Base-by-base conservation (phyloP, 2,329 filamentous ascomycete species). In the Lanzia echinophila region DNA sequence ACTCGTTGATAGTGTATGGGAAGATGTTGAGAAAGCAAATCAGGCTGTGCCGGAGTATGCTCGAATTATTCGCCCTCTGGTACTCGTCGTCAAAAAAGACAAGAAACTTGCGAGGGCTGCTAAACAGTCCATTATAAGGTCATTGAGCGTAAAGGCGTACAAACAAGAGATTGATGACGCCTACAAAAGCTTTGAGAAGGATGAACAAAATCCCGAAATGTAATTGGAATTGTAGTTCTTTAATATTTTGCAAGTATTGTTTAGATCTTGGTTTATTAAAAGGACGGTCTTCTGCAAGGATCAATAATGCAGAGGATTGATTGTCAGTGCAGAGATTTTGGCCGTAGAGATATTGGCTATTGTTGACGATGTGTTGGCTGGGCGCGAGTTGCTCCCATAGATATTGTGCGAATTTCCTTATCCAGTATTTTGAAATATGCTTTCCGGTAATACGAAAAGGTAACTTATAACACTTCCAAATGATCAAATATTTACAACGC, bases 151-250 rank as follows among this genome's bases (percentile, higher is more conserved):
- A 20, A 44, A 28, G 6, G 22, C 15, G 31, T 34, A 54, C 31
- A 8, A 39, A 20, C 6, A 5, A 5, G 52, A 54, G 22, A 75
- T 56, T 58, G 73, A 1, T 74, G 15, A 42, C 33, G 6, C 24
- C 1, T 53, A 53, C n/a, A 24, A 28, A 42, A 5, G 10, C 3
- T 53, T 33, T 24, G 33, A 36, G 33, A 19, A 20, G 38, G 4
- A 12, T 15, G 12, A 12, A 17, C n/a, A 12, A 41, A 13, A 8
- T 10, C 4, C 20, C 11, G 4, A 12, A 11, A 22, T 19, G 17
- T 20, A 20, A 7, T 5, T 41, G 13, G 22, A 13, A 24, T 13
- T 20, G 15, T 13, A 31, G 20, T 24, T 41, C 19, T 10, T n/a
- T 11, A 20, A 12, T 11, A 24, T 20, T 24, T 12, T 12, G 39